A percentile compares a stretch with the other conserved stretches of the same genome.
Evolutionary conservation across 495 filamentous ascomycete genomes (phyloP).

Genomic region (Copromyces sp.): DNA sequence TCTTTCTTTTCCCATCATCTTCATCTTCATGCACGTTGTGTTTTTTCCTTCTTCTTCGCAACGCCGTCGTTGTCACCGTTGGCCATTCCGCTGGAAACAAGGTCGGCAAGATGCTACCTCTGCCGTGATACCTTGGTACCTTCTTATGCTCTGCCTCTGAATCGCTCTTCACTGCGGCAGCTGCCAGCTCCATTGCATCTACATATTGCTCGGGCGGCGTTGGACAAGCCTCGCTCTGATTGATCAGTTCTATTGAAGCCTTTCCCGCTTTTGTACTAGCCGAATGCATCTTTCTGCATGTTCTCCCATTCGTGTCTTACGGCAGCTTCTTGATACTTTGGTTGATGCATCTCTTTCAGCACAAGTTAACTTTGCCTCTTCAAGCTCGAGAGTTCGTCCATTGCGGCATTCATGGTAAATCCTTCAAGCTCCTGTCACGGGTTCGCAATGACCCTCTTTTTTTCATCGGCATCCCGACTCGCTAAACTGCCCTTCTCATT

Average conservation of each 20-base stretch:
- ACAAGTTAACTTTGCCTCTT: background rate
- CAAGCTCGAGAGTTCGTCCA: background rate
- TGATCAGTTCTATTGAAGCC: conserved; percentile 13
- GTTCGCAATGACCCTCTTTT: background rate
- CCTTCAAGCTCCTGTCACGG: background rate
- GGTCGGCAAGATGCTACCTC: background rate
- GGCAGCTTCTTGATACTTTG: background rate
- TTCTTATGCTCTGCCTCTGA: background rate
- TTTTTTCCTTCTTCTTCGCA: background rate
- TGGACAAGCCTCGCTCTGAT: conserved; percentile 18
- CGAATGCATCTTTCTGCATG: conserved; percentile 8
- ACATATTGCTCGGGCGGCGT: conserved; percentile 10
- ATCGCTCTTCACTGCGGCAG: too few species aligned
- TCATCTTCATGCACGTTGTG: background rate
- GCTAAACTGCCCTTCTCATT: background rate
- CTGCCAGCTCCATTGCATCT: background rate
- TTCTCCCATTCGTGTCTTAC: too few species aligned
- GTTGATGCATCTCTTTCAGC: background rate
- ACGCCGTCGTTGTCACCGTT: background rate
- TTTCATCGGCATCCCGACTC: background rate
- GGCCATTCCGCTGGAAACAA: background rate
- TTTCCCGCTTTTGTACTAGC: conserved; percentile 13
- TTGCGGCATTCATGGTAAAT: background rate
- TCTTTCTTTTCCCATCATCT: background rate
- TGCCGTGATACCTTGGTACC: background rate